A percentile compares a stretch with the other conserved stretches of the same genome.
Evolutionary conservation across 2,329 filamentous ascomycete genomes (phyloP).

Genomic region (Colletotrichum paranaense): DNA sequence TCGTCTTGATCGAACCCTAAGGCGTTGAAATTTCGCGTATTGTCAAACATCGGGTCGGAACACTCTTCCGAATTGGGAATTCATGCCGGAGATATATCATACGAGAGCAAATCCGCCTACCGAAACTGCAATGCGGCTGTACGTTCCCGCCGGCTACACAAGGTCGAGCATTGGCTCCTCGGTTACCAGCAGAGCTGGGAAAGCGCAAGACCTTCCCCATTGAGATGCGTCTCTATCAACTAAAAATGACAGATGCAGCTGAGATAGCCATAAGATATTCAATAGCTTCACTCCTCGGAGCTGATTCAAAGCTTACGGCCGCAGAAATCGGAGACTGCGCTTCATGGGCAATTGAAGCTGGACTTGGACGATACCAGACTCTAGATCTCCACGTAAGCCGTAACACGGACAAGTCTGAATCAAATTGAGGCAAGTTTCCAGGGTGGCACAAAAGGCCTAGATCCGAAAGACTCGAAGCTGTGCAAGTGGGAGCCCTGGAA

Average conservation of each 20-base stretch:
- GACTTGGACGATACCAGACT: background rate
- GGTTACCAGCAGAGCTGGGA: background rate
- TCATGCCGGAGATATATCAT: slow-evolving; percentile 4
- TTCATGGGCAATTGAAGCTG: background rate
- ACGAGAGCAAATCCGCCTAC: background rate
- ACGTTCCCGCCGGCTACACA: slow-evolving; percentile 18
- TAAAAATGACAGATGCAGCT: background rate
- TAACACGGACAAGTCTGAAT: background rate
- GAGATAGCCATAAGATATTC: background rate
- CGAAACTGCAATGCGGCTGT: background rate
- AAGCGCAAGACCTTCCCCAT: background rate
- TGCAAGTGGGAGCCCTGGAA: background rate
- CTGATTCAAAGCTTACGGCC: background rate
- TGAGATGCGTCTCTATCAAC: background rate
- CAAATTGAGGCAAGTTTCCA: background rate
- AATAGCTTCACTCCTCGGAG: background rate
- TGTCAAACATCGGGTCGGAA: background rate
- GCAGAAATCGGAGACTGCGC: background rate
- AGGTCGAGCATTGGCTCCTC: too few species aligned
- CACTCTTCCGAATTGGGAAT: background rate
- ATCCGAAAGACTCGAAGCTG: background rate
- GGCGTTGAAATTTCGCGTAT: background rate
- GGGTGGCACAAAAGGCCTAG: background rate
- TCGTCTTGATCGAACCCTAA: background rate
- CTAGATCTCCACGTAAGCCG: background rate